Conservation (phyloP, 176 grass and related monocot species). For the Bromus sterilis region DNA sequence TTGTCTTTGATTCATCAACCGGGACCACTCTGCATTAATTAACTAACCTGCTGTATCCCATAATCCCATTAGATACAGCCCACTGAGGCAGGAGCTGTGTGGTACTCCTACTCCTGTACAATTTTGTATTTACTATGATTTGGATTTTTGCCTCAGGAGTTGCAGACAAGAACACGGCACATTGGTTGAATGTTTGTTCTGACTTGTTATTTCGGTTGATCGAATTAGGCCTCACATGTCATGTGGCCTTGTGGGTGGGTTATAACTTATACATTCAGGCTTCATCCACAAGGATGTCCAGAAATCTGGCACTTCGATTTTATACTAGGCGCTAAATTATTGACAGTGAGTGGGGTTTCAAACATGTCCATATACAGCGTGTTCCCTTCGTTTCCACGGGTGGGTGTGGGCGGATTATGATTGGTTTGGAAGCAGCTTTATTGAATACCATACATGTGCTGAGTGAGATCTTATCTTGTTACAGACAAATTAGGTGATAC, state of each 20-base stretch:
- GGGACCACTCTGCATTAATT: too few relatives aligned
- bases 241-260: neutral
- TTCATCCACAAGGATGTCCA: neutral
- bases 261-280: neutral
- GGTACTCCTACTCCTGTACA: too few relatives aligned
- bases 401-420: neutral
- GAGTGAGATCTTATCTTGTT: neutral
- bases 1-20: too few relatives aligned
- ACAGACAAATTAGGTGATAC: neutral
- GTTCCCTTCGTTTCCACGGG: neutral
- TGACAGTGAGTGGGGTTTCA: neutral
- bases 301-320: neutral
- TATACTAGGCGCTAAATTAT: neutral
- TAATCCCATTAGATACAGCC: too few relatives aligned
- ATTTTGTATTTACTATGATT: conserved; percentile 5
- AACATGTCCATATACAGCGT: neutral
- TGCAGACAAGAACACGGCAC: neutral
- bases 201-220: neutral
- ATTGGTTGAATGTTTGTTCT: neutral
- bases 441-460: neutral
- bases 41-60: too few relatives aligned
- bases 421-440: neutral
- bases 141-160: conserved; percentile 10
- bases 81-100: too few relatives aligned
- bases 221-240: neutral